phyloP scores from a whole-genome alignment of 1,284 basidiomycete species.

The Psilocybe mexicana region DNA sequence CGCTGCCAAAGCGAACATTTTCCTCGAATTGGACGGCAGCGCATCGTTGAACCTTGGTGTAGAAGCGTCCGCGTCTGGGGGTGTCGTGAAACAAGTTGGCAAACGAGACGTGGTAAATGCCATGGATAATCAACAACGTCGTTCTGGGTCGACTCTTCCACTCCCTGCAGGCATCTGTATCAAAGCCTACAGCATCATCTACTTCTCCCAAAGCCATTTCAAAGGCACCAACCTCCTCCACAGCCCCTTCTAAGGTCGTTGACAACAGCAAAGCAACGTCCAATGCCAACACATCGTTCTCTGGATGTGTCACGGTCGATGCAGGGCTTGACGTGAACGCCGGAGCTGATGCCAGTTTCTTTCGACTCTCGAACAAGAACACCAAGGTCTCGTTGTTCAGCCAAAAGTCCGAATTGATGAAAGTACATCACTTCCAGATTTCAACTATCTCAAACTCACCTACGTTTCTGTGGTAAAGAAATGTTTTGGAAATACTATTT shows the following conservation, averaged over 20 bases:
- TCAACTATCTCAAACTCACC: neutral
- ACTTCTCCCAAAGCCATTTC: no score
- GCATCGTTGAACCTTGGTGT: slow-evolving; percentile 38
- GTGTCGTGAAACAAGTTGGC: neutral
- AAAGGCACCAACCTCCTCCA: no score
- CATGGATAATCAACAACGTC: no score
- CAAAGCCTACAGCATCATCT: no score
- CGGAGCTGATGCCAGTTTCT: slow-evolving; percentile 37
- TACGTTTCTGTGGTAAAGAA: slow-evolving; percentile 3
- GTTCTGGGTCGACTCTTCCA: no score
- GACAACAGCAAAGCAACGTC: slow-evolving; percentile 5
- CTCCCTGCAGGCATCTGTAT: no score
- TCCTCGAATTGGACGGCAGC: slow-evolving; percentile 44
- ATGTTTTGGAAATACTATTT: slow-evolving; percentile 12
- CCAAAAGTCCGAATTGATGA: slow-evolving; percentile 36
- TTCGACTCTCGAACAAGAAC: slow-evolving; percentile 33
- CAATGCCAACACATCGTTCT: slow-evolving; percentile 21
- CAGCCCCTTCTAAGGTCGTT: neutral
- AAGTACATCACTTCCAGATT: slow-evolving; percentile 24
- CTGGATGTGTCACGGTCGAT: slow-evolving; percentile 37
- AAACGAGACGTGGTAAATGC: neutral
- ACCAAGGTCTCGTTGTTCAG: slow-evolving; percentile 31
- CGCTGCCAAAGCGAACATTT: slow-evolving; percentile 37
- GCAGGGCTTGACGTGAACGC: slow-evolving; percentile 36
- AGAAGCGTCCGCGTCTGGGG: slow-evolving; percentile 22